Evolutionary conservation across 768 basidiomycete species (phyloP).

Genomic region (Mycena indigotica): DNA sequence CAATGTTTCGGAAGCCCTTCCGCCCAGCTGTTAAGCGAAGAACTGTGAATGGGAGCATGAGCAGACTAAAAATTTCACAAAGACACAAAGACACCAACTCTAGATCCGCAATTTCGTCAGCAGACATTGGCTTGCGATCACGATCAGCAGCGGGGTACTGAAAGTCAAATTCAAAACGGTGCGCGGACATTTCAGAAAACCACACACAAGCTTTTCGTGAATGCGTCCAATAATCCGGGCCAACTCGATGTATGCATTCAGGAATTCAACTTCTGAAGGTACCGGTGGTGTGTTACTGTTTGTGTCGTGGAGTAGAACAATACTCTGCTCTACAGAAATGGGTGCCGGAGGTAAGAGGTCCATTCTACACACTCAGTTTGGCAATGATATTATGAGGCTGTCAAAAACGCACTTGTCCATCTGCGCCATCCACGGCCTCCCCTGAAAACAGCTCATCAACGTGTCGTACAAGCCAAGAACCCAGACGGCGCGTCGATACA

Average conservation of each 20-base stretch:
- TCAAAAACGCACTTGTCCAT: background rate
- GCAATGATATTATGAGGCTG: background rate
- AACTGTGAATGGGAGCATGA: too few relatives aligned
- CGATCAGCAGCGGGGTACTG: background rate
- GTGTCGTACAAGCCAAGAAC: background rate
- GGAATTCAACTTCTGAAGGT: background rate
- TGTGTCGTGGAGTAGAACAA: background rate
- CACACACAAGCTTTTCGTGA: background rate
- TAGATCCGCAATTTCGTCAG: background rate
- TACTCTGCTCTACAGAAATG: background rate
- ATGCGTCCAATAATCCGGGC: background rate
- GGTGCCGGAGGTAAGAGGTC: conserved; percentile 3
- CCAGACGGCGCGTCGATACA: conserved; percentile 10
- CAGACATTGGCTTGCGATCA: background rate
- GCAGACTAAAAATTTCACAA: too few relatives aligned
- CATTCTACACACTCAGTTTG: background rate
- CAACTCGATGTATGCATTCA: background rate
- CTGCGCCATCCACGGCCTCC: background rate
- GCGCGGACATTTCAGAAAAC: background rate
- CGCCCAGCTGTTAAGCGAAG: conserved; percentile 58
- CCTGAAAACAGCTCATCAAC: background rate
- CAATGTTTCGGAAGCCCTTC: conserved; percentile 49
- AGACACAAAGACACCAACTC: too few relatives aligned
- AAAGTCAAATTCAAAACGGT: background rate
- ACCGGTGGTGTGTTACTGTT: background rate